phyloP scores from a whole-genome alignment of 495 filamentous ascomycete genomes.

The Penicillium simplicissimum region DNA sequence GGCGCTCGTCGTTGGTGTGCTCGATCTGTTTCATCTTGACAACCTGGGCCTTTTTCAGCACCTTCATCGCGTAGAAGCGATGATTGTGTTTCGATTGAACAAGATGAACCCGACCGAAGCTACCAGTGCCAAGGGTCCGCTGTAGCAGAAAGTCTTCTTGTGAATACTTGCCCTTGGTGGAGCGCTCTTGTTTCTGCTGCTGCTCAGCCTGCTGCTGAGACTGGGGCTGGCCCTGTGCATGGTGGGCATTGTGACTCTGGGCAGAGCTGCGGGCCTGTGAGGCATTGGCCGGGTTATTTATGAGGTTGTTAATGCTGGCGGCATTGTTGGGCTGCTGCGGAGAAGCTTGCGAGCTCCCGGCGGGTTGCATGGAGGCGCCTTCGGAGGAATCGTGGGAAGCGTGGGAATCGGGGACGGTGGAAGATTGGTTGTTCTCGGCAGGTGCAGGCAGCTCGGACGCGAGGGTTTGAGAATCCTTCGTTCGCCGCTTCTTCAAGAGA shows the following conservation, averaged over 20 bases:
- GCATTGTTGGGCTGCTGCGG: conserved; percentile 41
- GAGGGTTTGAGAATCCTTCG: conserved; percentile 69
- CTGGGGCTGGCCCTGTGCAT: conserved; percentile 10
- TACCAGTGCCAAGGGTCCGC: conserved; percentile 91
- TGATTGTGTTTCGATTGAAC: conserved; percentile 97
- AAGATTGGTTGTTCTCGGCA: conserved; percentile 48
- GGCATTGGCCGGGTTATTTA: conserved; percentile 32
- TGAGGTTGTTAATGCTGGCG: conserved; percentile 48
- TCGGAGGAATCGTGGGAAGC: conserved; percentile 25
- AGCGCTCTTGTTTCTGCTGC: conserved; percentile 48
- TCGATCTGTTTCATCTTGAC: conserved; percentile 99
- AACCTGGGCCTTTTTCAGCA: conserved; percentile 96
- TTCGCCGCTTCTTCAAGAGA: conserved; percentile 96
- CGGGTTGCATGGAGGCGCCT: conserved; percentile 46
- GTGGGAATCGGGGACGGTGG: conserved; percentile 43
- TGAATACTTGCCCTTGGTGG: conserved; percentile 97
- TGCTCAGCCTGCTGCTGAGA: conserved; percentile 13
- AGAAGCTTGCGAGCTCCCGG: conserved; percentile 32
- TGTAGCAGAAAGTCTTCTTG: conserved; percentile 83
- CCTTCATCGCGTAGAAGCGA: conserved; percentile 96
- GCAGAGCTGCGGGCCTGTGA: conserved; percentile 7
- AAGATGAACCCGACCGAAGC: conserved; percentile 93
- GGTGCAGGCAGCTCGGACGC: conserved; percentile 53
- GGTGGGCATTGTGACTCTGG: conserved; percentile 15
- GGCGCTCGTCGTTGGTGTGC: conserved; percentile 96